Conservation (phyloP, 2,329 filamentous ascomycete genomes). For the Onygena corvina region DNA sequence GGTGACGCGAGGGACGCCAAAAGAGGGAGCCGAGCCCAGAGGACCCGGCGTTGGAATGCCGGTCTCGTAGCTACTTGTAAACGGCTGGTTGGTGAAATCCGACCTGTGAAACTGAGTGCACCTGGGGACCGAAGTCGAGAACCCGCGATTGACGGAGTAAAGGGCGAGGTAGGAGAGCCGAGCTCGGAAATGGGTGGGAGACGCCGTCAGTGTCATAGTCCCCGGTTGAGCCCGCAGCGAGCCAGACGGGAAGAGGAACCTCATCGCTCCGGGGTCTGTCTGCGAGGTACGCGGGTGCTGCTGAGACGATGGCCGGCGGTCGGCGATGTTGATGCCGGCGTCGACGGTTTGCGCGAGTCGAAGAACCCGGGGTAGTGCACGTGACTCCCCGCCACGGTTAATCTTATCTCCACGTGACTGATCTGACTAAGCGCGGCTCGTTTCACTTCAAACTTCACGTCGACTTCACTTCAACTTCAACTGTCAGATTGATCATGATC, state of each 20-base stretch:
- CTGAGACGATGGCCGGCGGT: no score
- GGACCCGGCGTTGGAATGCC: conserved; percentile 51
- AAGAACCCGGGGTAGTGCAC: neutral
- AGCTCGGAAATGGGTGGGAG: conserved; percentile 24
- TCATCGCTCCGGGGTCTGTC: conserved; percentile 7
- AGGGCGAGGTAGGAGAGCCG: conserved; percentile 31
- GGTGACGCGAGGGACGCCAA: conserved; percentile 47
- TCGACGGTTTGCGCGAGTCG: neutral
- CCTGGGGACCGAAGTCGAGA: conserved; percentile 26
- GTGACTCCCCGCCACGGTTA: neutral
- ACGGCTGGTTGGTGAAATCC: conserved; percentile 52
- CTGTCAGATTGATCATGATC: no score
- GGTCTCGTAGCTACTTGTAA: conserved; percentile 51
- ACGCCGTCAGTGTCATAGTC: conserved; percentile 9
- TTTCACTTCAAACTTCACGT: neutral
- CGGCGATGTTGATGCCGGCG: no score
- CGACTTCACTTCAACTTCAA: no score
- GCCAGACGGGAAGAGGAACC: conserved; percentile 10
- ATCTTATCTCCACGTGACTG: conserved; percentile 6
- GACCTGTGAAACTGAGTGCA: conserved; percentile 46
- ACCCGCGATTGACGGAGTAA: conserved; percentile 22
- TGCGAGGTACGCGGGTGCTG: neutral
- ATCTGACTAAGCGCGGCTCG: neutral
- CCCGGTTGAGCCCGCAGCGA: conserved; percentile 7
- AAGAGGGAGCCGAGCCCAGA: conserved; percentile 46